phyloP scores from a whole-genome alignment of 129 eudicot species.

The Calendula officinalis region DNA sequence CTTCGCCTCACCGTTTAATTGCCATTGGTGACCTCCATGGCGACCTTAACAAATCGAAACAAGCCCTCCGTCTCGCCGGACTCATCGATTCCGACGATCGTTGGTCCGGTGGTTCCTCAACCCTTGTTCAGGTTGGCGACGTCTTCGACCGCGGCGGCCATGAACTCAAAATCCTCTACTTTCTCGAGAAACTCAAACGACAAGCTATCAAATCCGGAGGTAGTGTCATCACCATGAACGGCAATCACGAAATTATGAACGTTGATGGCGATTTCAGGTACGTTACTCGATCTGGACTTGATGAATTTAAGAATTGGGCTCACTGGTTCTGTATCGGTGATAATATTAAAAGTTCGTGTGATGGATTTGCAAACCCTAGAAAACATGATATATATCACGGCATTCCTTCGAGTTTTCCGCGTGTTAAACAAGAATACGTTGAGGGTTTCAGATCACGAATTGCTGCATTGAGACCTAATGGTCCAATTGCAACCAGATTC shows the following conservation, averaged over 20 bases:
- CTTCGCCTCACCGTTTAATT: slow-evolving; percentile 71
- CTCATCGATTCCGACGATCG: slow-evolving; percentile 52
- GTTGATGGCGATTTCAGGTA: slow-evolving; percentile 73
- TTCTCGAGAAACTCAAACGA: slow-evolving; percentile 62
- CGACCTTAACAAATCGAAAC: slow-evolving; percentile 64
- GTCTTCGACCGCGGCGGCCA: slow-evolving; percentile 87
- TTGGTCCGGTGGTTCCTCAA: slow-evolving; percentile 82
- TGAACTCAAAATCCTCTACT: slow-evolving; percentile 62
- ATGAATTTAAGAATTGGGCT: slow-evolving; percentile 70
- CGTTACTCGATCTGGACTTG: slow-evolving; percentile 39
- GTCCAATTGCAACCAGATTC: slow-evolving; percentile 60
- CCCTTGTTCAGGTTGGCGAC: slow-evolving; percentile 88
- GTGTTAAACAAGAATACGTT: slow-evolving; percentile 33
- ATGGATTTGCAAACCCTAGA: slow-evolving; percentile 15
- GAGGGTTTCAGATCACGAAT: slow-evolving; percentile 56
- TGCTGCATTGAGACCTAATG: slow-evolving; percentile 79
- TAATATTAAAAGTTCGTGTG: slow-evolving; percentile 54
- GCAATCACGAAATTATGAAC: slow-evolving; percentile 91
- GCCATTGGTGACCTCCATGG: slow-evolving; percentile 96
- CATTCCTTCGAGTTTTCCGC: slow-evolving; percentile 36
- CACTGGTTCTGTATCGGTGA: slow-evolving; percentile 64
- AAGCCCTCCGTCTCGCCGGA: slow-evolving; percentile 67
- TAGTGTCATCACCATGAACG: slow-evolving; percentile 69
- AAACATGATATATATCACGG: slow-evolving; percentile 41
- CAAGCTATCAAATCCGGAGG: slow-evolving; percentile 57